phyloP scores from a whole-genome alignment of 345 rosid genomes.

The Eucalyptus pauciflora region DNA sequence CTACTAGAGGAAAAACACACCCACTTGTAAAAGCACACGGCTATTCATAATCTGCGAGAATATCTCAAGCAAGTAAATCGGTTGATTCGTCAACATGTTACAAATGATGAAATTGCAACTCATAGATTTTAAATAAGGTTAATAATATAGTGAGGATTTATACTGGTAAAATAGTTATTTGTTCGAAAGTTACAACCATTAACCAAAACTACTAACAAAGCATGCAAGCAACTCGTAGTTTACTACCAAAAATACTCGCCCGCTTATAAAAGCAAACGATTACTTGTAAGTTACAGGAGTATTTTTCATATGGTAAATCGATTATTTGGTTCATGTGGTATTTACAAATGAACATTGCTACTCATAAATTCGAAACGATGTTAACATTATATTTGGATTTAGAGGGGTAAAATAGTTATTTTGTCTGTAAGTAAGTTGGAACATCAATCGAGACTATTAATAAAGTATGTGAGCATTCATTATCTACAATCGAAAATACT shows the following conservation, averaged over 20 bases:
- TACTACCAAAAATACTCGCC: not conserved
- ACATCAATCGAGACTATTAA: not conserved
- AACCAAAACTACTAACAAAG: accelerated
- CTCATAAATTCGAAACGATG: accelerated
- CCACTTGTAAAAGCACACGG: not conserved
- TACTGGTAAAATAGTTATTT: not conserved
- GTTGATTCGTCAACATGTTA: no score
- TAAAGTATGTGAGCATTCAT: not conserved
- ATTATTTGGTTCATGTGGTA: not conserved
- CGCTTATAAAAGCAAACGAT: not conserved
- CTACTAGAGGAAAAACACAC: not conserved
- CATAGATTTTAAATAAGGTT: accelerated
- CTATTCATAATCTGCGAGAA: not conserved
- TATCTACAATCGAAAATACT: not conserved
- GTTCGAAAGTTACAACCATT: not conserved
- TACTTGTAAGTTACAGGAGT: not conserved
- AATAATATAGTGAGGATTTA: not conserved
- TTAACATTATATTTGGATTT: no score
- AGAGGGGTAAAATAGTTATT: not conserved
- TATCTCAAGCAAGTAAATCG: not conserved
- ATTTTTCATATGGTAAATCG: no score
- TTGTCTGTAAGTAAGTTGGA: not conserved
- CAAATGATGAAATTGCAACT: not conserved
- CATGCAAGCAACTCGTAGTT: not conserved
- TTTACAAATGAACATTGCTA: not conserved